These are phyloP conservation scores for Jaltomata sinuosa DNA, from an alignment of 257 asterid genomes.

Conservation along the genomic window DNA sequence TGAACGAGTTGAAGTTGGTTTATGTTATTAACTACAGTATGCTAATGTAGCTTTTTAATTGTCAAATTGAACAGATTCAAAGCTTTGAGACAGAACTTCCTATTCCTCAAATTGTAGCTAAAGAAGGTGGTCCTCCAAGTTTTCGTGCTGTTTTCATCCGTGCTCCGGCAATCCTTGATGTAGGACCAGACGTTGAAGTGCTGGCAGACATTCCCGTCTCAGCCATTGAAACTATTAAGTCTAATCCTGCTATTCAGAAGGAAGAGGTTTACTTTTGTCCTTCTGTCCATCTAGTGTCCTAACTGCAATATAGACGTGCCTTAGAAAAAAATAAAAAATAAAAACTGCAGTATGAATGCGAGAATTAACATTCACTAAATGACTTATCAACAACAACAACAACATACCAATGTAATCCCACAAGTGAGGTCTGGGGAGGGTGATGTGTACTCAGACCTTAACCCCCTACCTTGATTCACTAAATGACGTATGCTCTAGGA, in stretches of 20 bases:
- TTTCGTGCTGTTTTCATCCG: conserved; percentile 84
- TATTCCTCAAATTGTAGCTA: conserved; percentile 67
- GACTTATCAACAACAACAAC: too few species aligned
- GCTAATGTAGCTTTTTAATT: background rate
- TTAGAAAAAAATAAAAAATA: background rate
- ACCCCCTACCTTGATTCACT: background rate
- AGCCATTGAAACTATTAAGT: conserved; percentile 24
- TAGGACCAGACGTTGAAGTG: conserved; percentile 81
- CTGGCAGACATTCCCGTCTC: conserved; percentile 63
- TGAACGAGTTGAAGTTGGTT: background rate
- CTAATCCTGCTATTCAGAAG: conserved; percentile 21
- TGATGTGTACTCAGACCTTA: too few species aligned
- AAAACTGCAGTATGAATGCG: background rate
- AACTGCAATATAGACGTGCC: background rate
- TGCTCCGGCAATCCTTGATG: conserved; percentile 88
- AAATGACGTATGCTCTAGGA: background rate
- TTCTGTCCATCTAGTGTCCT: background rate
- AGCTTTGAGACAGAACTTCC: conserved; percentile 86
- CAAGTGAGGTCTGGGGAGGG: too few species aligned
- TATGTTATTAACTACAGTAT: background rate
- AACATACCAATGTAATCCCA: too few species aligned
- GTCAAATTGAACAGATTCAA: conserved; percentile 50
- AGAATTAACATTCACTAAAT: background rate
- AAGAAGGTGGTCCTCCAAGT: conserved; percentile 89
- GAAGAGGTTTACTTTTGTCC: conserved; percentile 30